phyloP scores from a whole-genome alignment of 2,329 filamentous ascomycete species.

The Penicillium frequentans region DNA sequence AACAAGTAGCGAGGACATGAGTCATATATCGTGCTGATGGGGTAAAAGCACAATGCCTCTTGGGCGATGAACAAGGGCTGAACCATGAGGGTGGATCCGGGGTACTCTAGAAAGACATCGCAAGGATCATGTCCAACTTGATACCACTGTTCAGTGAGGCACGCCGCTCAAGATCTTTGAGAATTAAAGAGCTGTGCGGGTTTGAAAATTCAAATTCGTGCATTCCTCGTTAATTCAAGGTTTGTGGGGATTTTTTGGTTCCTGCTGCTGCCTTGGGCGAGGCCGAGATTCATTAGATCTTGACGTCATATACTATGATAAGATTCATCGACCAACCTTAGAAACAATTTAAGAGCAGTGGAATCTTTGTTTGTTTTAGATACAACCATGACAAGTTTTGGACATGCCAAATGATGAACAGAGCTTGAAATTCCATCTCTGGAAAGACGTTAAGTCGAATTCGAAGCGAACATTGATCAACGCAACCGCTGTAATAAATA shows the following conservation, averaged over 20 bases:
- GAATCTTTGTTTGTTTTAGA: too few species aligned
- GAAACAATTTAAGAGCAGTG: too few species aligned
- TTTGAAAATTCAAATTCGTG: background rate
- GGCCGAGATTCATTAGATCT: background rate
- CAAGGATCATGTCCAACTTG: background rate
- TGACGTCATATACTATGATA: constrained; percentile 11
- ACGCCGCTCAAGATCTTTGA: too few species aligned
- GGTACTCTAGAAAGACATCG: background rate
- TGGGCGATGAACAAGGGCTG: constrained; percentile 30
- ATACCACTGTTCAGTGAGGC: too few species aligned
- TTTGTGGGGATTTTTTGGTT: background rate
- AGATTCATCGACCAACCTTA: too few species aligned
- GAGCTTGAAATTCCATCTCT: too few species aligned
- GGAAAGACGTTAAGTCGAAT: too few species aligned
- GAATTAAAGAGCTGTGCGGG: too few species aligned
- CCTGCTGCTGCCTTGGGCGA: background rate
- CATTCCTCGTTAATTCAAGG: background rate
- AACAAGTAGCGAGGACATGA: constrained; percentile 35
- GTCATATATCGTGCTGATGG: constrained; percentile 35
- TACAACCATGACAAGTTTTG: too few species aligned
- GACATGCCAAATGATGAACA: too few species aligned
- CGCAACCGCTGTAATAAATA: too few species aligned
- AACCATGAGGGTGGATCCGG: background rate
- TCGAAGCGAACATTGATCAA: too few species aligned
- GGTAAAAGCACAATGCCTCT: constrained; percentile 32